Base-by-base conservation (phyloP, 192 early-diverging fungal genomes). In the Backusella mclennaniae region DNA sequence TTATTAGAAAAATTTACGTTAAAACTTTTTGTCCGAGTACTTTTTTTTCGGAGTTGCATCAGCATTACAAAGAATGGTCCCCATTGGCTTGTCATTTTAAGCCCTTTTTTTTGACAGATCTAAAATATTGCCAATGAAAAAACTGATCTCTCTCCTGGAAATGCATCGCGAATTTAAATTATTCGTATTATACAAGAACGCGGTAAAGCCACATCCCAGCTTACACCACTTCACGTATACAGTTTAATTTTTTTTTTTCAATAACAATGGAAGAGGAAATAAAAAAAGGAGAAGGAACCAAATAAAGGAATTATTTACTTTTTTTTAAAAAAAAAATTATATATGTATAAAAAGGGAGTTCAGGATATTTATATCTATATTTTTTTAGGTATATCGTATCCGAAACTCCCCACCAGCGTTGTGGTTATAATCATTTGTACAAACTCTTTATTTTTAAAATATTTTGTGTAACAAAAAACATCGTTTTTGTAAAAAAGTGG, bases 371-470 rank as follows among this genome's bases (percentile, higher is more conserved):
- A 19, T 39, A 11, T 39, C 11, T 39, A 11, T 11, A 11, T 39
- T 39, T 39, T 39, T 39, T 39, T 39, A 53, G 1, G 19, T 19
- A 53, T 8, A n/a, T 53, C 52, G 7, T 53, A 44, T 53, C 53
- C 53, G 53, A 59, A 59, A 19, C 53, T 59, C 53, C 23, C 53
- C 53, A 59, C 53, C 53, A 59, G 11, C 53, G 9, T 26, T 59
- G 53, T 59, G 23, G 53, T 21, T 59, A 26, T 21, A 59, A 59
- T 11, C 26, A 59, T 59, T 59, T 59, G 53, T 59, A 59, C 53
- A 59, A 59, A 59, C 53, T 59, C 53, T 59, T 59, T 59, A 59
- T 59, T 49, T 49, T 49, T 15, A 49, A 49, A 49, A 49, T 49
- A 49, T 49, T 53, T 59, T 59, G 53, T 59, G 53, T 59, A 59